Conservation (phyloP, 805 yeast genomes). For the Hanseniaspora valbyensis region DNA sequence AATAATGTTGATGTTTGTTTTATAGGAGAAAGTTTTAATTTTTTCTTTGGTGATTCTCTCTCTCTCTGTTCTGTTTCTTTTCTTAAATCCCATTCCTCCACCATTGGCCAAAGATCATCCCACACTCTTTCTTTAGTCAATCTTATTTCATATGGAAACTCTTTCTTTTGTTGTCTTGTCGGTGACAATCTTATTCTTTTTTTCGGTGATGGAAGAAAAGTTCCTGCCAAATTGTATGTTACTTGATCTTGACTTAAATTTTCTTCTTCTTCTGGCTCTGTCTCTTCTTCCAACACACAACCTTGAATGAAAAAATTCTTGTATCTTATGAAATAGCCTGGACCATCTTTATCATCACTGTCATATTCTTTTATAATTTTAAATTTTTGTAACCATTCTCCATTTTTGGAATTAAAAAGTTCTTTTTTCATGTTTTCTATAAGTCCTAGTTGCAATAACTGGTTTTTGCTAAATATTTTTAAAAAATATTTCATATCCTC, state of each 20-base stretch:
- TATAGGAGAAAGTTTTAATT: not conserved
- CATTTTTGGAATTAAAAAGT: not conserved
- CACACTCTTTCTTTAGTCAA: slow-evolving; percentile 4
- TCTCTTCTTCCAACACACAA: not conserved
- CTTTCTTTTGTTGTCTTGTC: not conserved
- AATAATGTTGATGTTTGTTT: not conserved
- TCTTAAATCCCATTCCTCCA: slow-evolving; percentile 3
- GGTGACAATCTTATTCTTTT: not conserved
- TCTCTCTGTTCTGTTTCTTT: not conserved
- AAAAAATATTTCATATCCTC: slow-evolving; percentile 1
- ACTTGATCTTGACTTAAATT: too few relatives aligned
- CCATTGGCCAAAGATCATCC: slow-evolving; percentile 8
- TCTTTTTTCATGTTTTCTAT: not conserved
- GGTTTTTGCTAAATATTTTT: not conserved
- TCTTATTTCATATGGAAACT: not conserved
- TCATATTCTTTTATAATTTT: slow-evolving; percentile 3
- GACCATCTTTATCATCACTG: not conserved
- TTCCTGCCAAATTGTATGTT: not conserved
- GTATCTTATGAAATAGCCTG: slow-evolving; percentile 6
- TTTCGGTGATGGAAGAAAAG: not conserved
- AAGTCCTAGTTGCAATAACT: not conserved
- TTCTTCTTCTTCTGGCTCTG: too few relatives aligned
- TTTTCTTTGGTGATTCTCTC: not conserved
- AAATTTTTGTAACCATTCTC: not conserved
- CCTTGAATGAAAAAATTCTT: slow-evolving; percentile 3